Evolutionary conservation across 371 early-diverging fungal species (phyloP), one percentile per base, ranked within the genome.

Genomic region (Mucor piriformis): DNA sequence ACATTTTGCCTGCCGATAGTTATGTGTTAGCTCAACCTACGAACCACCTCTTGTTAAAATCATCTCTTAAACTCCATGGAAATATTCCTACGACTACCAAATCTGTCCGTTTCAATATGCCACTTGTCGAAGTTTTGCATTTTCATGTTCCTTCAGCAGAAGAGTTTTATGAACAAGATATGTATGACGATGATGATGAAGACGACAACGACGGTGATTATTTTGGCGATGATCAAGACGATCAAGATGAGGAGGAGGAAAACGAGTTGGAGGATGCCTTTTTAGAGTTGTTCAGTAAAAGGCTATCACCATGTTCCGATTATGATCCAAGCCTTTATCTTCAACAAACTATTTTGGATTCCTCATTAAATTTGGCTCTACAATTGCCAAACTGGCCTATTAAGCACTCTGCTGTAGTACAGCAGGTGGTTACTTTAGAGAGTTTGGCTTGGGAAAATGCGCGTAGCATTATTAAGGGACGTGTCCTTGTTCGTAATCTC

Each of bases 81-180:
- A 37, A 34, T 3, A 13, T 7, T 8, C 24, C 50, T 29, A 25
- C 50, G 13, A 40, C 12, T 3, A n/a, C 72, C 5, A 80, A 81
- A 62, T 83, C 76, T 37, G 87, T 86, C n/a, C 84, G 82, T 50
- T 86, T 86, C 58, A 73, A 83, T 33, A 49, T 69, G 11, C 77
- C 84, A 46, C 72, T 86, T 29, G 81, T 69, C 35, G 74, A 77
- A 44, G 61, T 79, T 4, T 63, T 66, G 3, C 63, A 75, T 13
- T 82, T 79, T 35, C 69, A 77, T 59, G 66, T 58, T 5, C 47
- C 44, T 20, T 23, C 24, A 12, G 6, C 8, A 8, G 20, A 42
- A 38, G 38, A 38, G n/a, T 24, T 27, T 23, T 23, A 44, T 10
- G 57, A 57, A 25, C 25, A 46, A 2, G 44, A 55, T 6, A 35